A percentile compares a stretch with the other conserved stretches of the same genome.
phyloP scores from a whole-genome alignment of 1,284 basidiomycete species.

The Sphagnurus paluster region DNA sequence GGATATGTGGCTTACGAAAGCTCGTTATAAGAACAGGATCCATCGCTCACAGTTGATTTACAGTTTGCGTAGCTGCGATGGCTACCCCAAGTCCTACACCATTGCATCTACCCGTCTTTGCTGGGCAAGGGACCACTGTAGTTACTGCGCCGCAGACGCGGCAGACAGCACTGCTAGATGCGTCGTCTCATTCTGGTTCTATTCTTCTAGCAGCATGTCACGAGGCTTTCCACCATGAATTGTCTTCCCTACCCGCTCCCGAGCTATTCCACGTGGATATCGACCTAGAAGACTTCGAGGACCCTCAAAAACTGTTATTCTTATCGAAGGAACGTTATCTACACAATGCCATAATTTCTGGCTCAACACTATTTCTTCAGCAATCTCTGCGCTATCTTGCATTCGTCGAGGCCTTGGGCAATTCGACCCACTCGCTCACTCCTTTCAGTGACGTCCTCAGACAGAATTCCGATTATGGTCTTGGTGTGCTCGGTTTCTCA shows the following conservation, averaged over 20 bases:
- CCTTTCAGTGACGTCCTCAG: conserved; percentile 37
- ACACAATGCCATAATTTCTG: conserved; percentile 52
- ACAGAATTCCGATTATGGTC: conserved; percentile 28
- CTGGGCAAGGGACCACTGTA: conserved; percentile 53
- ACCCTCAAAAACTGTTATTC: conserved; percentile 38
- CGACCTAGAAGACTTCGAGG: conserved; percentile 40
- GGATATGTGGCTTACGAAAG: conserved; percentile 19
- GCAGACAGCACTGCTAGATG: conserved; percentile 40
- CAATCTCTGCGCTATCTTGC: conserved; percentile 56
- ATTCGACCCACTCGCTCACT: conserved; percentile 24
- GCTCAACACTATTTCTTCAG: conserved; percentile 47
- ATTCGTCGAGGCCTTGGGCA: conserved; percentile 32
- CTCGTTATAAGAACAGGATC: conserved; percentile 21
- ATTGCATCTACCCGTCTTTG: conserved; percentile 48
- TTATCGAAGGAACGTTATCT: conserved; percentile 30
- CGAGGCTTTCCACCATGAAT: conserved; percentile 48
- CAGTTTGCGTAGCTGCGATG: conserved; percentile 13
- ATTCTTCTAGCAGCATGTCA: conserved; percentile 51
- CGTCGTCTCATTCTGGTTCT: conserved; percentile 35
- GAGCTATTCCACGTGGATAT: conserved; percentile 39
- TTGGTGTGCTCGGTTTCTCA: conserved; percentile 60
- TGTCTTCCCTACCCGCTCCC: conserved; percentile 39
- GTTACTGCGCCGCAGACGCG: conserved; percentile 33
- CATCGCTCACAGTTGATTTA: conserved; percentile 1
- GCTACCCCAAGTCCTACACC: conserved; percentile 6